Conservation (phyloP, 352 stramenopile genomes). For the Globisporangium abappressorium region DNA sequence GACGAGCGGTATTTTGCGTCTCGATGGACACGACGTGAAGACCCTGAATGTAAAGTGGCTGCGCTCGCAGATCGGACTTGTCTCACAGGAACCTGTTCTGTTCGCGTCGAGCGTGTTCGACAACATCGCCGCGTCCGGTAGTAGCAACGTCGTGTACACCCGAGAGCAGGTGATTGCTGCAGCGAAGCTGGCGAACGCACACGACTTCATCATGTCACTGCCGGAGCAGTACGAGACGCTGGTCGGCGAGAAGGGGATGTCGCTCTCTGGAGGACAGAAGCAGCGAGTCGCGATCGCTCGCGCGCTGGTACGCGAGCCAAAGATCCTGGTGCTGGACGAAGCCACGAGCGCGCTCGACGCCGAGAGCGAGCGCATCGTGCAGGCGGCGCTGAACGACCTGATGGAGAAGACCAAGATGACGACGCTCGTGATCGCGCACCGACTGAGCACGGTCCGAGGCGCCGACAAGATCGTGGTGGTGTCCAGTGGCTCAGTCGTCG, state of each 20-base stretch:
- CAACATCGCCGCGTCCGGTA: background rate
- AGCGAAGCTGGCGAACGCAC: constrained; percentile 37
- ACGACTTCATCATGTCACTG: constrained; percentile 74
- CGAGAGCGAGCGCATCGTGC: constrained; percentile 61
- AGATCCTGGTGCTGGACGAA: constrained; percentile 62
- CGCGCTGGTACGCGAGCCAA: constrained; percentile 71
- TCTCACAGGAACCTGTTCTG: background rate
- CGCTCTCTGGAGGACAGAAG: constrained; percentile 37
- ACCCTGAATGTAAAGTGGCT: background rate
- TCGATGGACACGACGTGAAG: background rate
- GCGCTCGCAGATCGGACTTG: background rate
- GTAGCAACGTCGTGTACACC: background rate
- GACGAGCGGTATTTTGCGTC: background rate
- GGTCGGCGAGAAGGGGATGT: constrained; percentile 36
- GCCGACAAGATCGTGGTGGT: constrained; percentile 60
- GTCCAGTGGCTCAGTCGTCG: constrained; percentile 33
- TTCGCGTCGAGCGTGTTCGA: background rate
- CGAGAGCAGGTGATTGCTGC: constrained; percentile 12
- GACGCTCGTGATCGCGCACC: constrained; percentile 90
- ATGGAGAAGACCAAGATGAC: background rate
- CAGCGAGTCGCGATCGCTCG: constrained; percentile 34
- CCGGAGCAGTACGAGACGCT: constrained; percentile 82
- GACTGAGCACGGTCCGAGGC: constrained; percentile 63
- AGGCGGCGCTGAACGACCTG: constrained; percentile 54
- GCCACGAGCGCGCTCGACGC: constrained; percentile 3